phyloP scores from a whole-genome alignment of 169 alveolate genomes.

The Plasmodium falciparum region DNA sequence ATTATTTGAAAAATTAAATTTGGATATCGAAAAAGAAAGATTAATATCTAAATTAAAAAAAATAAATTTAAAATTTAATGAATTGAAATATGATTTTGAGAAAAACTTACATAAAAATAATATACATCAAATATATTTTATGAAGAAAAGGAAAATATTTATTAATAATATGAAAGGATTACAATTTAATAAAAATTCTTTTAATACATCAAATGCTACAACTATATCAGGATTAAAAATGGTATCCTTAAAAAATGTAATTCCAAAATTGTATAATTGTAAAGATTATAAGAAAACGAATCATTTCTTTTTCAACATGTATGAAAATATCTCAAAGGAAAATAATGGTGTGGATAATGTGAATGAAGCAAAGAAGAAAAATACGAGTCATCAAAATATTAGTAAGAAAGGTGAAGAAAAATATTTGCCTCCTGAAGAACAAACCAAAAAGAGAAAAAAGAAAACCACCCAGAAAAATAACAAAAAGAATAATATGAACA shows the following conservation, averaged over 20 bases:
- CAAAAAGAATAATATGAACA: background rate
- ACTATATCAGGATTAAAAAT: background rate
- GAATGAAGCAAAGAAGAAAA: constrained; percentile 23
- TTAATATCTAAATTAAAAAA: constrained; percentile 36
- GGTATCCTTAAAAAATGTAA: constrained; percentile 45
- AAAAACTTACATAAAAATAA: constrained; percentile 25
- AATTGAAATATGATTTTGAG: constrained; percentile 33
- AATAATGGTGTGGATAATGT: background rate
- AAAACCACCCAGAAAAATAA: background rate
- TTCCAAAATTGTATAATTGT: constrained; percentile 50
- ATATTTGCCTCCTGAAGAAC: background rate
- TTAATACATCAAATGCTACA: background rate
- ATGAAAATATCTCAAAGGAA: background rate
- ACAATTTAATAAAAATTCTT: background rate
- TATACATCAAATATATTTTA: constrained; percentile 18
- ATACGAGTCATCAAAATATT: constrained; percentile 10
- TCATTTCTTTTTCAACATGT: constrained; percentile 32
- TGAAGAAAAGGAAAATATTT: background rate
- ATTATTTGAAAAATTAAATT: constrained; percentile 16
- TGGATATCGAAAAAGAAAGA: constrained; percentile 25
- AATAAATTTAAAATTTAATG: constrained; percentile 12
- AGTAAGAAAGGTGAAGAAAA: background rate
- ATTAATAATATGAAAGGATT: background rate
- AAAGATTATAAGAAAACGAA: constrained; percentile 32
- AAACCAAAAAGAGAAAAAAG: background rate